Evolutionary conservation across 331 rosid species (phyloP).

Genomic region (Dryas integrifolia): DNA sequence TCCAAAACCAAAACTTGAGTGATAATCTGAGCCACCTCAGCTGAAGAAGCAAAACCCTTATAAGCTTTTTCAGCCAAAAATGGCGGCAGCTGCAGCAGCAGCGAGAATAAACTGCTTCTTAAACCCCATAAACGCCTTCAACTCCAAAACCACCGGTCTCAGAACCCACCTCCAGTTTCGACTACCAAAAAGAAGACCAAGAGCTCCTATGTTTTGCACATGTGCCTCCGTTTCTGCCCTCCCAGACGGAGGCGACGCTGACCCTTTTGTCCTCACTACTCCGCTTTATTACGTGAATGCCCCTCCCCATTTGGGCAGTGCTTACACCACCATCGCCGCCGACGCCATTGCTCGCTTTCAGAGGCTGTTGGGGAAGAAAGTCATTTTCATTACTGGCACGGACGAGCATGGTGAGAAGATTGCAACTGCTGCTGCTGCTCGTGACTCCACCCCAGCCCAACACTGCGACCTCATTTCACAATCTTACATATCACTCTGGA

Average conservation of each 20-base stretch:
- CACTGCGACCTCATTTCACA: conserved; percentile 78
- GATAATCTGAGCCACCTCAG: neutral
- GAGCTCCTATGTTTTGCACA: conserved; percentile 42
- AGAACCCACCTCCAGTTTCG: conserved; percentile 43
- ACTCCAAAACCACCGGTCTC: conserved; percentile 30
- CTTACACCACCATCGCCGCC: conserved; percentile 97
- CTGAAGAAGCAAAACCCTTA: neutral
- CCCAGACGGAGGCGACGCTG: conserved; percentile 21
- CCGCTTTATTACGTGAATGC: conserved; percentile 98
- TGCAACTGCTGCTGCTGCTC: conserved; percentile 78
- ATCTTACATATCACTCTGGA: conserved; percentile 74
- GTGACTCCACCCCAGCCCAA: conserved; percentile 63
- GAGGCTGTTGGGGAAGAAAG: conserved; percentile 75
- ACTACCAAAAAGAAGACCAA: conserved; percentile 1
- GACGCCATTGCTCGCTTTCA: conserved; percentile 96
- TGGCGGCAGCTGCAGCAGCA: conserved; percentile 48
- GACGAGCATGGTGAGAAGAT: conserved; percentile 98
- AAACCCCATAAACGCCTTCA: conserved; percentile 50
- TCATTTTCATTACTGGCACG: conserved; percentile 82
- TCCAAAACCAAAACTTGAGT: neutral
- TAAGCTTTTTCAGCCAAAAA: neutral
- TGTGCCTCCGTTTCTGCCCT: conserved; percentile 18
- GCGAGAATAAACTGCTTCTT: conserved; percentile 51
- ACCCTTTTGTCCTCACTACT: conserved; percentile 76
- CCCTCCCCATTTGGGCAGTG: conserved; percentile 99